Conservation (phyloP, 768 basidiomycete species). For the Amanita rimosa region DNA sequence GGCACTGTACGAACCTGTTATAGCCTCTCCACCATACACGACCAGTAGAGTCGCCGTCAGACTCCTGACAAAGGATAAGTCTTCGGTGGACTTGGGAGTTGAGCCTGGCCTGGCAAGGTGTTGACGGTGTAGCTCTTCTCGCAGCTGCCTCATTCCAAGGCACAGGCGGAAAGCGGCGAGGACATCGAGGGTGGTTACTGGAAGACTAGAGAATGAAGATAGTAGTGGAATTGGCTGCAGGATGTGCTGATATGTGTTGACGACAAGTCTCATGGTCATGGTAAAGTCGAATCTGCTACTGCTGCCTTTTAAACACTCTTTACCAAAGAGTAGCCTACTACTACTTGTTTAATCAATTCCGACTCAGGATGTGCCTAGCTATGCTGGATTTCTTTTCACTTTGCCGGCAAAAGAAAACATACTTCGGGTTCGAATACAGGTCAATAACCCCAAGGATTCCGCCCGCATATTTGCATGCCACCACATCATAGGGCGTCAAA, state of each 20-base stretch:
- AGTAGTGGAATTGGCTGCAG: slow-evolving; percentile 46
- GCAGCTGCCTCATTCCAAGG: slow-evolving; percentile 54
- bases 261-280: slow-evolving; percentile 25
- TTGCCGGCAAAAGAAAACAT: too few species aligned
- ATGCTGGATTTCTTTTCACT: background rate
- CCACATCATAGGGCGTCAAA: slow-evolving; percentile 85
- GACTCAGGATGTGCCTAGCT: slow-evolving; percentile 1
- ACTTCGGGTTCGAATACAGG: too few species aligned
- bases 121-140: slow-evolving; percentile 34
- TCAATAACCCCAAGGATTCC: too few species aligned
- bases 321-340: background rate
- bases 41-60: slow-evolving; percentile 48
- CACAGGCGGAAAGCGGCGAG: slow-evolving; percentile 61
- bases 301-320: too few species aligned
- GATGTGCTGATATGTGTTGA: slow-evolving; percentile 39
- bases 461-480: too few species aligned
- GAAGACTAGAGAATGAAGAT: slow-evolving; percentile 54
- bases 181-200: slow-evolving; percentile 54
- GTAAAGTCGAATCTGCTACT: too few species aligned
- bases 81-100: slow-evolving; percentile 24
- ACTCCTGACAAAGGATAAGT: slow-evolving; percentile 47
- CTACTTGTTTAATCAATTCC: background rate
- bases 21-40: slow-evolving; percentile 72
- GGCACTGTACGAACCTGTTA: slow-evolving; percentile 32
- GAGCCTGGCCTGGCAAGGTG: slow-evolving; percentile 30